Evolutionary conservation across 164 flowering plant genomes (phyloP), one percentile per base, ranked within the genome.

Genomic region (Piper betle): DNA sequence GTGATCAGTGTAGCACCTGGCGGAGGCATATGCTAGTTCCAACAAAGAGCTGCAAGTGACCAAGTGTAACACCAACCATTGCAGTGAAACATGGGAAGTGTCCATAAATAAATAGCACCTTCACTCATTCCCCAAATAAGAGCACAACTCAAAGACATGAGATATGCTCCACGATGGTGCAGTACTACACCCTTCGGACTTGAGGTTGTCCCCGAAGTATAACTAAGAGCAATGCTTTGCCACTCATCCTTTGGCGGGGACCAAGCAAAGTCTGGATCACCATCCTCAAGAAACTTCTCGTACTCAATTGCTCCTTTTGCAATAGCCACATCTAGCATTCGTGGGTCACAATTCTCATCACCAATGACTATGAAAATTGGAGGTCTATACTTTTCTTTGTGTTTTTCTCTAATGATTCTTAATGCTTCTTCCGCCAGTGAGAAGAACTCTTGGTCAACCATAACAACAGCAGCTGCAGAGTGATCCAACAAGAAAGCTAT

Each of bases 191-290:
- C 98, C 70, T 90, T 93, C 3, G 98, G 97, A 39, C 83, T 90
- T 42, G 98, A 87, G 3, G 98, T 93, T 12, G 97, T 90, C n/a
- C 98, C 98, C 46, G 98, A 93, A 57, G 98, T 93, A 65, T 93
- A 93, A 52, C 98, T 96, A 64, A 93, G 66, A 54, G 97, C 77
- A 74, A 93, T 90, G 66, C 97, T 93, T 71, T 88, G 90, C 98
- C 98, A 93, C 82, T 90, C 98, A 73, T 93, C 97, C 62, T 76
- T 74, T 2, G 98, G 98, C 53, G 94, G 84, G 56, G 68, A 75
- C 98, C 98, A 93, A 52, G 75, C 71, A 80, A 75, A 93, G 39
- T 82, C 80, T 10, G 92, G 87, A 61, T 93, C 91, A 55, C 98
- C 98, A 19, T 64, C 65, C 76, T 81, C 84, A 58, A 93, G 68